These are phyloP conservation scores for Skeletonema costatum DNA, from an alignment of 108 stramenopile genomes.

Conservation along the genomic window DNA sequence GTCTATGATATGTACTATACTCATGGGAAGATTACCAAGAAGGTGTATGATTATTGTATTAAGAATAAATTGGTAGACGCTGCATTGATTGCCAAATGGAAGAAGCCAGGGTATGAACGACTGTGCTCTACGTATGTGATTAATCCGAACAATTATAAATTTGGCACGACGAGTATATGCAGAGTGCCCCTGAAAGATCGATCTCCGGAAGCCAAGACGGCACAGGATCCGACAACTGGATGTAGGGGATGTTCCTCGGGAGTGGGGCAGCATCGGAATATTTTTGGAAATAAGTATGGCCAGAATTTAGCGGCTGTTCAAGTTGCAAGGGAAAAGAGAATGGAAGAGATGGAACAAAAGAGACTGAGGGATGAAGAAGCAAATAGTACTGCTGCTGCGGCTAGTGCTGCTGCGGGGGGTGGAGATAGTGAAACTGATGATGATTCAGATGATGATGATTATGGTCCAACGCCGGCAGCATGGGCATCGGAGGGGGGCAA, in stretches of 20 bases:
- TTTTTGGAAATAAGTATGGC: conserved; percentile 99
- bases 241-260: conserved; percentile 98
- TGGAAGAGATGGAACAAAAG: conserved; percentile 57
- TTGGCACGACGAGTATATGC: conserved; percentile 97
- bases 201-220: conserved; percentile 59
- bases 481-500: conserved; percentile 78
- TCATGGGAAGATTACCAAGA: conserved; percentile 82
- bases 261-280: conserved; percentile 89
- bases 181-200: conserved; percentile 89
- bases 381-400: conserved; percentile 17
- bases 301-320: conserved; percentile 98
- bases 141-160: conserved; percentile 98
- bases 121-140: conserved; percentile 99
- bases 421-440: conserved; percentile 62
- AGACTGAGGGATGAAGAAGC: conserved; percentile 34
- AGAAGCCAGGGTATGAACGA: conserved; percentile 98
- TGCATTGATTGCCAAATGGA: conserved; percentile 99
- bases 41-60: conserved; percentile 98
- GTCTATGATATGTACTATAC: conserved; percentile 99
- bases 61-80: conserved; percentile 96
- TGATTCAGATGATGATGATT: conserved; percentile 78
- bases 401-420: conserved; percentile 39
- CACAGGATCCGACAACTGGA: conserved; percentile 93
- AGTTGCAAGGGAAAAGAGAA: conserved; percentile 83
- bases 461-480: conserved; percentile 79